Base-by-base conservation (phyloP, 73 alveolate genomes). In the Blepharisma stoltei region DNA sequence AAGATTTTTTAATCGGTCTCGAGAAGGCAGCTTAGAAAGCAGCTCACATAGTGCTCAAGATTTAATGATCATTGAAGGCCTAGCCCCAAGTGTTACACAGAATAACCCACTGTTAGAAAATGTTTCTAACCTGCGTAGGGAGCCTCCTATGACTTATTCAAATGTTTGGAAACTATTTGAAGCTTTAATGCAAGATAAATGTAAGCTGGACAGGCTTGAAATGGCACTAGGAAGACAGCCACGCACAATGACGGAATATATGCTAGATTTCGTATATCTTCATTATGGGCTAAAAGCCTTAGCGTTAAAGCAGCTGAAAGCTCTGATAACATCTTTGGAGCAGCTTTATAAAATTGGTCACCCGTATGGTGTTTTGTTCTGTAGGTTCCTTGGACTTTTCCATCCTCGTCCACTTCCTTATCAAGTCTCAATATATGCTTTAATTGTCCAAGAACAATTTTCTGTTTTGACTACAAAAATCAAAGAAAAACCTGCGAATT, bases 101-200 rank as follows among this genome's bases (percentile, higher is more conserved):
- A 46, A 43, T 4, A 69, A 69, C 41, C 45, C 55, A 1, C 11
- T 69, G 0, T 5, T 69, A n/a, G 65, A 69, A 14, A 38, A 69
- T 44, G 65, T 69, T n/a, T 69, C 79, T 8, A 69, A 44, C 1
- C 38, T 44, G 14, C 11, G 41, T 7, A 46, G 45, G 45, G 79
- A 69, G 27, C 55, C 55, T n/a, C 79, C 79, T 9, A 69, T 69
- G 79, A 38, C 65, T 46, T 69, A 69, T 69, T 14, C 11, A 44
- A 69, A 69, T 5, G 65, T 69, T n/a, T 69, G 79, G 79, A 69
- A 69, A 69, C 6, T 69, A 11, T 69, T 69, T 69, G 79, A 69
- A 46, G 79, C 21, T 38, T 18, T 69, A 5, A 69, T 69, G 79
- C 45, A 9, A 1, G 65, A 69, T 4, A 69, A 69, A 43, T 69